Conservation (phyloP, 768 basidiomycete species). For the Pleurotus ostreatus region DNA sequence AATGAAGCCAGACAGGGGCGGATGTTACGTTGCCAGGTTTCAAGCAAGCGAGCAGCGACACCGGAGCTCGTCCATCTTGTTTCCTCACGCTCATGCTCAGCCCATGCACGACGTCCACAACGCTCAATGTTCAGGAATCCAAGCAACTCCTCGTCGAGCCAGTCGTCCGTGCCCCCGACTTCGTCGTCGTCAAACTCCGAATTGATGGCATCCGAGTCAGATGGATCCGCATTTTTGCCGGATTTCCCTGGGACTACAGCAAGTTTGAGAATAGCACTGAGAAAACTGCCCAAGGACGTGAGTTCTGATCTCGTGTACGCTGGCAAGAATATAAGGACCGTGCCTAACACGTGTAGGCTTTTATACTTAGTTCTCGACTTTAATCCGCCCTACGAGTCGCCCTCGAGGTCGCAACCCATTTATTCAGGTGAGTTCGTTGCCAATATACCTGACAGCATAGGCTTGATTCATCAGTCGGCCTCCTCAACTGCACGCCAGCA, state of each 20-base stretch:
- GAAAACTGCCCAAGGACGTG: constrained; percentile 28
- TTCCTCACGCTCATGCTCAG: neutral
- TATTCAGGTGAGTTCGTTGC: constrained; percentile 22
- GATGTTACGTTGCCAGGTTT: too few relatives aligned
- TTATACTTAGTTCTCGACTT: constrained; percentile 31
- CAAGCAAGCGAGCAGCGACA: too few relatives aligned
- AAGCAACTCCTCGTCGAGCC: neutral
- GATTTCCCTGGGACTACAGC: constrained; percentile 8
- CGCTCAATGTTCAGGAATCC: neutral
- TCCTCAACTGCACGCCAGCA: neutral
- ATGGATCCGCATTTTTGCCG: constrained; percentile 4
- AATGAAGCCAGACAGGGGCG: too few relatives aligned
- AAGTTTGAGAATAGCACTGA: constrained; percentile 23
- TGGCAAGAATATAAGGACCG: constrained; percentile 16
- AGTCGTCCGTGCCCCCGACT: neutral
- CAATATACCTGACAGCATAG: neutral
- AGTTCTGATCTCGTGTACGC: constrained; percentile 18
- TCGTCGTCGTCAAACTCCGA: constrained; percentile 2
- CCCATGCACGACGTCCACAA: neutral
- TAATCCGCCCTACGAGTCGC: constrained; percentile 36
- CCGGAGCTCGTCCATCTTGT: too few relatives aligned
- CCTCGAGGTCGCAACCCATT: constrained; percentile 21
- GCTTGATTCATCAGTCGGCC: neutral
- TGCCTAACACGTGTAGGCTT: constrained; percentile 48
- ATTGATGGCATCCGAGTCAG: neutral